These are phyloP conservation scores for Neonectria coccinea DNA, from an alignment of 2,329 filamentous ascomycete species.

Conservation along the genomic window DNA sequence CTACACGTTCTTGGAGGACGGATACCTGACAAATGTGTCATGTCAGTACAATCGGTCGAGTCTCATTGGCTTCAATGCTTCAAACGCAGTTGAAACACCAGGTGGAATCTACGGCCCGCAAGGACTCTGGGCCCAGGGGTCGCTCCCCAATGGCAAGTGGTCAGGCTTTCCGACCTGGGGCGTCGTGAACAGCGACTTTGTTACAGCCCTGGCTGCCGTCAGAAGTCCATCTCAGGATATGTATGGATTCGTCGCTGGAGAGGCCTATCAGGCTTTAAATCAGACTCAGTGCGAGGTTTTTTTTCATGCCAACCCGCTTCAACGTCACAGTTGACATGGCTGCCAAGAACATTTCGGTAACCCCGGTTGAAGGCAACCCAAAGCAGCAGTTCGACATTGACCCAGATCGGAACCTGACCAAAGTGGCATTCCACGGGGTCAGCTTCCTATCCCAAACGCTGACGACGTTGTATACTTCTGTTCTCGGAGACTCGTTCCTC, in stretches of 20 bases:
- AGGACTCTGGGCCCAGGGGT: background rate
- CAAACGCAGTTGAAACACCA: background rate
- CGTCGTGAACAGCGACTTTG: background rate
- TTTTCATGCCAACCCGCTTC: background rate
- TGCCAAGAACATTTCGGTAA: conserved; percentile 1
- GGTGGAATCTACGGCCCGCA: conserved; percentile 4
- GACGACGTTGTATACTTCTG: background rate
- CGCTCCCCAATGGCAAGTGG: conserved; percentile 3
- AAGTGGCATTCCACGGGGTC: background rate
- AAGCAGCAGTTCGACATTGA: background rate
- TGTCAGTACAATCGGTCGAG: background rate
- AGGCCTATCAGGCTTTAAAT: background rate
- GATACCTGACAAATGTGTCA: background rate
- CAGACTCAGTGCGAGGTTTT: background rate
- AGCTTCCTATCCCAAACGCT: background rate
- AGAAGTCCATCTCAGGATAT: conserved; percentile 3
- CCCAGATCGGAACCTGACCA: background rate
- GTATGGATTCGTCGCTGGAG: conserved; percentile 1
- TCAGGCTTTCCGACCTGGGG: background rate
- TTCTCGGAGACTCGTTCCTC: background rate
- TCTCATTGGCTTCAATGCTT: background rate
- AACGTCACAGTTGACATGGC: background rate
- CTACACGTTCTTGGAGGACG: conserved; percentile 1
- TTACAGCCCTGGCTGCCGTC: background rate
- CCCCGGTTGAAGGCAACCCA: background rate